Base-by-base conservation (phyloP, 495 filamentous ascomycete species). In the Daldinia childiae region DNA sequence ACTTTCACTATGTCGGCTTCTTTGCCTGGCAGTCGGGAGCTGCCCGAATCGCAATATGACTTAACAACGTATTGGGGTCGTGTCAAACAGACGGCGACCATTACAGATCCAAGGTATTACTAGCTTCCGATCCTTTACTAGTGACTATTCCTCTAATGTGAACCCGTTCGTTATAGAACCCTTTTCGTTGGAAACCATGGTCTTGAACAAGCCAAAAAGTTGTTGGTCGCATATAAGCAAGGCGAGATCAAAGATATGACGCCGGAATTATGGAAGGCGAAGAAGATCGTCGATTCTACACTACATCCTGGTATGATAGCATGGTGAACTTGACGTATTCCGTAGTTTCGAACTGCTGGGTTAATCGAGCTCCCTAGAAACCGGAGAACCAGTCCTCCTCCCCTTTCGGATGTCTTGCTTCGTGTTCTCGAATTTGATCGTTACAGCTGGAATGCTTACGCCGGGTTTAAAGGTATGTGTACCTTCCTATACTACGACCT, bases 391-490 rank as follows among this genome's bases (percentile, higher is more conserved):
- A 1, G 96, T 98, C 59, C 88, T 98, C 75, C 87, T 98, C 6
- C 95, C 96, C 19, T 98, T 98, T 78, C 90, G 95, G 73, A 98
- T 99, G 96, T 97, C 93, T 50, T 92, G 89, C 84, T 98, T 97
- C 78, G 93, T 96, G 59, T 83, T 98, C 51, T 93, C 93, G 61
- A 98, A 98, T 78, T 82, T 99, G 74, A 85, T 98, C 51, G 95
- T 98, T 58, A 99, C 95, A n/a, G 96, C 90, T 4, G 95, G 96
- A 75, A 99, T 98, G 96, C 89, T 99, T 58, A 95, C 94, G 24
- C 95, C 95, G 0, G 90, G 91, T 6, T 85, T 95, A 27, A 79
- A 86, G 69, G 90, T 91, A 83, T 21, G 83, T 62, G 71, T 1
- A 24, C 12, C 34, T 3, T 32, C 19, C 14, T 73, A 15, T 51